Base-by-base conservation (phyloP, 768 basidiomycete genomes). In the Jaapia argillacea region DNA sequence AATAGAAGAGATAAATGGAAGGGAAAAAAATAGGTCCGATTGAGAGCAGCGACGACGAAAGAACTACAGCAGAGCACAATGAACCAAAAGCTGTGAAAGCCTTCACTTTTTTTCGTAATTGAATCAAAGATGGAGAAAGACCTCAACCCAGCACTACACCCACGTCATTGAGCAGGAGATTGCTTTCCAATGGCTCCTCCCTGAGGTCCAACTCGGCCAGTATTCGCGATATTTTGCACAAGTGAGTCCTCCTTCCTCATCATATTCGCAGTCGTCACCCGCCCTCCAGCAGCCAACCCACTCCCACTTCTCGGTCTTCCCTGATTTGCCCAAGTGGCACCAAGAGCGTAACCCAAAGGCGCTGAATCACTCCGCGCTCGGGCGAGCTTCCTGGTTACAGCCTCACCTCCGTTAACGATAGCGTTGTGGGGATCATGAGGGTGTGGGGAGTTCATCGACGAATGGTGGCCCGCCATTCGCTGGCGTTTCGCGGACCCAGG, bases 351-450 rank as follows among this genome's bases (percentile, higher is more conserved):
- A 35, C 79, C 79, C 25, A 84, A 59, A 28, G 81, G 81, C 14
- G 81, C 76, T 24, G 74, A 77, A 53, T 84, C 81, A 52, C 79
- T 81, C 53, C 81, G 61, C 24, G 79, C 79, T n/a, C 81, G 68
- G 41, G 70, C 66, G 39, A 66, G 54, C 56, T 68, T 70, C 59
- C 70, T 70, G 27, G 50, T 49, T 41, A 53, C 52, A 45, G 46
- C 58, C 48, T 53, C 53, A 13, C 50, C 49, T n/a, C 43, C 33
- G 6, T 31, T 49, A 14, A 31, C 45, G 2, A 31, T 45, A 35
- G 40, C 41, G 36, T 40, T 42, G 40, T 39, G 45, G 23, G 13
- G 35, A n/a, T 22, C 31, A 27, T 10, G 14, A n/a, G n/a, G n/a
- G 26, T 42, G 51, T 43, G 5, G 52, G 22, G 18, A 36, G 44